A percentile compares a stretch with the other conserved stretches of the same genome.
Evolutionary conservation across 495 filamentous ascomycete genomes (phyloP).

Genomic region (Lindgomyces ingoldianus): DNA sequence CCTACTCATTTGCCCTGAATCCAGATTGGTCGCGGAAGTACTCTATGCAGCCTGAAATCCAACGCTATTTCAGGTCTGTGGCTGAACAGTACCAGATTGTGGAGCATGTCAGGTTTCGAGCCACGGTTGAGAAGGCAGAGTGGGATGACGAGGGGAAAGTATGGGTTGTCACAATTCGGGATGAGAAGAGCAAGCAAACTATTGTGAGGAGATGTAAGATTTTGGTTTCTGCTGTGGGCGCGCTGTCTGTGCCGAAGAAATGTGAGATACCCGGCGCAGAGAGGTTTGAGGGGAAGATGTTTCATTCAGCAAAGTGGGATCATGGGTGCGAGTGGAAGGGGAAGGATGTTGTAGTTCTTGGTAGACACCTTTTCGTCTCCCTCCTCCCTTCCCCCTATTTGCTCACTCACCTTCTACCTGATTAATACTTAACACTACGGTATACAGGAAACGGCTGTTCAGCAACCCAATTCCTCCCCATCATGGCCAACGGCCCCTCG

Average conservation of each 20-base stretch:
- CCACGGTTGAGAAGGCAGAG: constrained; percentile 45
- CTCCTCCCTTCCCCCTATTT: no score
- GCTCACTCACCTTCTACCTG: no score
- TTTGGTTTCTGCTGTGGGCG: constrained; percentile 58
- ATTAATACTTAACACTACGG: no score
- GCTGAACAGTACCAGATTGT: constrained; percentile 50
- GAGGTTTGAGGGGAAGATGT: constrained; percentile 53
- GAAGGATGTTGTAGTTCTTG: constrained; percentile 63
- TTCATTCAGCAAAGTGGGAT: constrained; percentile 64
- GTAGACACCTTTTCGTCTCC: no score
- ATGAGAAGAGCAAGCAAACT: constrained; percentile 43
- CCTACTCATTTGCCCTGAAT: constrained; percentile 54
- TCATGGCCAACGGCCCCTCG: constrained; percentile 26
- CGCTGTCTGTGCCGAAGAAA: constrained; percentile 50
- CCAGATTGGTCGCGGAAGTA: constrained; percentile 50
- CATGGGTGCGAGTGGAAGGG: constrained; percentile 55
- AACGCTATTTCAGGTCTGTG: constrained; percentile 51
- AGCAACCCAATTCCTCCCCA: constrained; percentile 43
- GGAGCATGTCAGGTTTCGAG: constrained; percentile 49
- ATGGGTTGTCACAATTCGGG: constrained; percentile 50
- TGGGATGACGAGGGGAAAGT: constrained; percentile 51
- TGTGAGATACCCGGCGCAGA: constrained; percentile 53
- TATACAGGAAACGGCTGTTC: constrained; percentile 40
- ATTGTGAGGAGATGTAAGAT: constrained; percentile 53
- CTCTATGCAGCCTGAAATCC: constrained; percentile 50